Percentiles rank a stretch among this genome's conserved stretches.
Conservation (phyloP, 2,329 filamentous ascomycete species). For the Colletotrichum sp. region DNA sequence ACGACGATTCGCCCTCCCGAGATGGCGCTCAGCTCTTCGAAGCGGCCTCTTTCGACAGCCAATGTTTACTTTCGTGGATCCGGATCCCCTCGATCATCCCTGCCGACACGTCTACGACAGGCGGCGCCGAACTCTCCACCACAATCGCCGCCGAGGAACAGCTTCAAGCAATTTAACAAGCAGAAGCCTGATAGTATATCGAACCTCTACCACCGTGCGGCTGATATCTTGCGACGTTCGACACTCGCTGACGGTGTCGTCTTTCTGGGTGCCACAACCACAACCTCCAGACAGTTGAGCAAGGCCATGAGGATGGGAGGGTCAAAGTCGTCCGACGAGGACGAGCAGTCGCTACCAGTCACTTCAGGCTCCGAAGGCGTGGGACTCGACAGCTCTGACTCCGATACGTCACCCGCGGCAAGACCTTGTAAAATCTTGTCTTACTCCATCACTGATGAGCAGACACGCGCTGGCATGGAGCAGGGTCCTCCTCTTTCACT, state of each 20-base stretch:
- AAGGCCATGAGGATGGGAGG: constrained; percentile 1
- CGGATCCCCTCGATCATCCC: not conserved
- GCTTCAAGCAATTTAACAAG: not conserved
- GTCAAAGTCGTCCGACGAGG: constrained; percentile 17
- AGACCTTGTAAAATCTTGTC: constrained; percentile 34
- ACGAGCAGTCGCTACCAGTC: constrained; percentile 15
- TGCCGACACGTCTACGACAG: not conserved
- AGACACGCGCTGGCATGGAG: constrained; percentile 28
- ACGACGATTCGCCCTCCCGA: constrained; percentile 4
- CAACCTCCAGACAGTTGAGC: not conserved
- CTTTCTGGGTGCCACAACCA: constrained; percentile 32
- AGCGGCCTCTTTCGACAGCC: not conserved
- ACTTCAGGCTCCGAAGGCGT: constrained; percentile 25
- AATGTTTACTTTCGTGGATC: constrained; percentile 9
- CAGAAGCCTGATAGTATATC: constrained; percentile 26
- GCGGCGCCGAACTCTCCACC: not conserved
- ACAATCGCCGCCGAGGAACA: not conserved
- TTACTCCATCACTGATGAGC: constrained; percentile 29
- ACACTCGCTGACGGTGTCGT: constrained; percentile 36
- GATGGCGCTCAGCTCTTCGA: constrained; percentile 4
- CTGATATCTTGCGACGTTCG: constrained; percentile 31
- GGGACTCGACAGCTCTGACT: constrained; percentile 32
- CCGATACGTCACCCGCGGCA: constrained; percentile 28
- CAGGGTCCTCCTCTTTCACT: constrained; percentile 30
- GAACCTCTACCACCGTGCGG: constrained; percentile 30